Conservation (phyloP, 257 asterid genomes). For the Forsythia suspensa region DNA sequence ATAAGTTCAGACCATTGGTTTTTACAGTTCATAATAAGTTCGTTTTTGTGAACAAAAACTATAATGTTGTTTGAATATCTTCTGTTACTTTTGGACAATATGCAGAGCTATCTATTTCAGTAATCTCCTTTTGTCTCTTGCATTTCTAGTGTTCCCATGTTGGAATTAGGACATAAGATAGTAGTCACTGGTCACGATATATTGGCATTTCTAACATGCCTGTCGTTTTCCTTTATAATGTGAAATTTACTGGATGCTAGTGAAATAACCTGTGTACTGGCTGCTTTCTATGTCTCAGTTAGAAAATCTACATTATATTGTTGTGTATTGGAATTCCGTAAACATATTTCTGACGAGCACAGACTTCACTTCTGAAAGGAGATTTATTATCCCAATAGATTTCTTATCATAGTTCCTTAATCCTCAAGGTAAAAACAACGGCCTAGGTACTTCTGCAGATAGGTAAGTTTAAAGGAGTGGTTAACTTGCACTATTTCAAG, state of each 20-base stretch:
- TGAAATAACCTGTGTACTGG: background rate
- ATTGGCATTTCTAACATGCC: conserved; percentile 12
- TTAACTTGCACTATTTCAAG: background rate
- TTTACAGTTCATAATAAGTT: conserved; percentile 2
- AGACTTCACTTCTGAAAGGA: background rate
- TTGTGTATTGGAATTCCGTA: background rate
- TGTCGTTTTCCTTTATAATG: background rate
- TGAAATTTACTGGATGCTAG: background rate
- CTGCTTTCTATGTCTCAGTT: background rate
- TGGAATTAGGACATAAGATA: conserved; percentile 1
- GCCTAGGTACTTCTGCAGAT: too few relatives aligned
- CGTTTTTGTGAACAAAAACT: background rate
- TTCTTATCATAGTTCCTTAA: background rate
- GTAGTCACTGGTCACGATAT: conserved; percentile 1
- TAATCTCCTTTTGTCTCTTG: background rate
- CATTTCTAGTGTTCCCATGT: conserved; percentile 8
- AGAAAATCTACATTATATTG: background rate
- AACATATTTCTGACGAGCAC: background rate
- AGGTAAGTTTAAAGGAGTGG: background rate
- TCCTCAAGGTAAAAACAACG: too few relatives aligned
- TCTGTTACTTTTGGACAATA: background rate
- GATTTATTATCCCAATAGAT: background rate
- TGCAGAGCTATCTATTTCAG: conserved; percentile 2
- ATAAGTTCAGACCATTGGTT: background rate
- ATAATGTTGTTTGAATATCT: background rate